Evolutionary conservation across 2,329 filamentous ascomycete genomes (phyloP).

Genomic region (Myotisia sp.): DNA sequence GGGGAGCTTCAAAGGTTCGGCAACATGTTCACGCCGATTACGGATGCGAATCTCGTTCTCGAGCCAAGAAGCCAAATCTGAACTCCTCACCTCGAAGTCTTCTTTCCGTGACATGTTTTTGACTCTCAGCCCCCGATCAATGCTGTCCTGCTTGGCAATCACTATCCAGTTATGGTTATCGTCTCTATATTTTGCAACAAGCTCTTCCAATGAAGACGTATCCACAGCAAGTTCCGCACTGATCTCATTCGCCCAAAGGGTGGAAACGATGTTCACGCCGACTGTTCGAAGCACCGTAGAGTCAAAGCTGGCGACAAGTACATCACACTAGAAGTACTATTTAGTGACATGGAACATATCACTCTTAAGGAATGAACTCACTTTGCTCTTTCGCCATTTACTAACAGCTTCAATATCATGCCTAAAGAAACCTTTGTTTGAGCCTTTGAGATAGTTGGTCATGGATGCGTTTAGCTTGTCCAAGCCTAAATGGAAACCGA

Average conservation of each 20-base stretch:
- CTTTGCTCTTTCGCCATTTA: conserved; percentile 49
- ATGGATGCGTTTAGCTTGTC: conserved; percentile 60
- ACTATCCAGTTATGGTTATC: conserved; percentile 78
- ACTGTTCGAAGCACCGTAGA: conserved; percentile 56
- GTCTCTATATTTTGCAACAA: conserved; percentile 52
- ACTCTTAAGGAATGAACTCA: conserved; percentile 28
- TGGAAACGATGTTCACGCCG: conserved; percentile 62
- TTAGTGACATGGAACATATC: conserved; percentile 7
- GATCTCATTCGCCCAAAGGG: conserved; percentile 70
- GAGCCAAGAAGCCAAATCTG: conserved; percentile 66
- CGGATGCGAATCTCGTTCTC: conserved; percentile 68
- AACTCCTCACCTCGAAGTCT: conserved; percentile 60
- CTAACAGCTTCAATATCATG: conserved; percentile 51
- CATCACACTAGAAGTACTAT: conserved; percentile 51
- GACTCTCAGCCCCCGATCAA: conserved; percentile 52
- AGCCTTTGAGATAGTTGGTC: conserved; percentile 35
- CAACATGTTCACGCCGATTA: conserved; percentile 44
- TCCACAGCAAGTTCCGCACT: conserved; percentile 78
- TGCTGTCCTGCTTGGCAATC: conserved; percentile 59
- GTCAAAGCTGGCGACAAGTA: conserved; percentile 80
- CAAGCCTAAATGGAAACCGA: conserved; percentile 85
- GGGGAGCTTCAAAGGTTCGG: conserved; percentile 29
- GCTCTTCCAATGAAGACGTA: conserved; percentile 62
- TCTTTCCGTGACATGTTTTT: conserved; percentile 66
- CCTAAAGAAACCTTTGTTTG: conserved; percentile 47